Conservation (phyloP, 2,329 filamentous ascomycete species). For the Microsporum ferrugineum region DNA sequence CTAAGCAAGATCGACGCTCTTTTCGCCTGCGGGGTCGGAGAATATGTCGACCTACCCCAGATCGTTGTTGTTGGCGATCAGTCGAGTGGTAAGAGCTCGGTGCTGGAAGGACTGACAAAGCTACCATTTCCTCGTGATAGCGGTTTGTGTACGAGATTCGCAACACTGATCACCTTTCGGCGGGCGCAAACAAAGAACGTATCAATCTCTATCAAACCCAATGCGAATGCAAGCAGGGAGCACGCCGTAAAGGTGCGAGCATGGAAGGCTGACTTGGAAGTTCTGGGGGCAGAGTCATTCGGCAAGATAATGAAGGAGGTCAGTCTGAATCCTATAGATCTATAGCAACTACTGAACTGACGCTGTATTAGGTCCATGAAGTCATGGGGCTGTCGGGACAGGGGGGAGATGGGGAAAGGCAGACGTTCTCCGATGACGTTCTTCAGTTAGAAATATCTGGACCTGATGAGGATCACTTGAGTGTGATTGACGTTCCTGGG, state of each 20-base stretch:
- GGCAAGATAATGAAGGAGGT: slow-evolving; percentile 21
- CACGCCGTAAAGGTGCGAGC: slow-evolving; percentile 15
- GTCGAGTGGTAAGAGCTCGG: slow-evolving; percentile 22
- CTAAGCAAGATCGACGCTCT: slow-evolving; percentile 4
- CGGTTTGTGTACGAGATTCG: slow-evolving; percentile 29
- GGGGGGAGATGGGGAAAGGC: not conserved
- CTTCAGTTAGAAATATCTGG: slow-evolving; percentile 35
- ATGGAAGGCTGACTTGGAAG: slow-evolving; percentile 19
- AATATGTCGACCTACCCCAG: slow-evolving; percentile 21
- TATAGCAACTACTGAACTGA: not conserved
- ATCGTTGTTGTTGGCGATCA: slow-evolving; percentile 26
- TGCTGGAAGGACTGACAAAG: slow-evolving; percentile 18
- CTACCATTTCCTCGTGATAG: slow-evolving; percentile 26
- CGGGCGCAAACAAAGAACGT: slow-evolving; percentile 18
- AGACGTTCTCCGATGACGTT: slow-evolving; percentile 23
- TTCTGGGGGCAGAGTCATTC: slow-evolving; percentile 17
- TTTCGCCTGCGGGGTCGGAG: slow-evolving; percentile 7
- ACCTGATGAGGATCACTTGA: slow-evolving; percentile 30
- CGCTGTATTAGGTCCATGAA: not conserved
- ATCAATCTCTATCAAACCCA: slow-evolving; percentile 30
- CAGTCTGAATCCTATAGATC: not conserved
- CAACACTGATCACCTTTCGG: slow-evolving; percentile 32
- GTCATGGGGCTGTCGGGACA: not conserved
- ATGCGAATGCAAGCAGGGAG: slow-evolving; percentile 16
- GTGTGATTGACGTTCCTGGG: slow-evolving; percentile 38